Evolutionary conservation across 2,329 filamentous ascomycete genomes (phyloP).

Genomic region (Venturia asperata): DNA sequence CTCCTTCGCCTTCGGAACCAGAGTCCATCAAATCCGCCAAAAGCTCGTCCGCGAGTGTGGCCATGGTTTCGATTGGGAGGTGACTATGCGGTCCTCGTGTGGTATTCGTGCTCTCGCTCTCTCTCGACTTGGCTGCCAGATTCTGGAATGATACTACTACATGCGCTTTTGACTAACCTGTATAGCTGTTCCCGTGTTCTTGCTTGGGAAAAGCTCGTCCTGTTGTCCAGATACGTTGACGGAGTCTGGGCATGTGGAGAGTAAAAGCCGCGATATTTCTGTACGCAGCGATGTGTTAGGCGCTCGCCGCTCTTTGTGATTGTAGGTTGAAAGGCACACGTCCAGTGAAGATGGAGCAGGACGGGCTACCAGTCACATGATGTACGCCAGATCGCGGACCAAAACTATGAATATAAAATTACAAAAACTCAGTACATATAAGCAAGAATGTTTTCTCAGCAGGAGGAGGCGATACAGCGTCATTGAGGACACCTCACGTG

Average conservation of each 20-base stretch:
- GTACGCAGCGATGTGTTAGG: background rate
- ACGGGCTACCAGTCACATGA: too few species aligned
- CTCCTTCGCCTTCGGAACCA: slow-evolving; percentile 65
- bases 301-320: background rate
- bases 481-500: background rate
- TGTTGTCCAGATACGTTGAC: background rate
- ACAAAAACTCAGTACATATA: too few species aligned
- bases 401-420: too few species aligned
- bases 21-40: slow-evolving; percentile 86
- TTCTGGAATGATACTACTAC: background rate
- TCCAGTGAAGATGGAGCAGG: too few species aligned
- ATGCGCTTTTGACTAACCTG: background rate
- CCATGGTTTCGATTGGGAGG: slow-evolving; percentile 49
- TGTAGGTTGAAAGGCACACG: background rate
- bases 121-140: background rate
- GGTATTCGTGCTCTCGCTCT: background rate
- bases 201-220: too few species aligned
- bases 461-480: too few species aligned
- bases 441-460: too few species aligned
- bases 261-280: background rate
- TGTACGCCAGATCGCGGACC: too few species aligned
- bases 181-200: background rate
- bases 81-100: background rate
- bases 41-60: slow-evolving; percentile 85
- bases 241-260: background rate